Percentiles rank a stretch among this genome's conserved stretches.
phyloP scores from a whole-genome alignment of 108 stramenopile genomes.

The Stephanodiscus triporus region DNA sequence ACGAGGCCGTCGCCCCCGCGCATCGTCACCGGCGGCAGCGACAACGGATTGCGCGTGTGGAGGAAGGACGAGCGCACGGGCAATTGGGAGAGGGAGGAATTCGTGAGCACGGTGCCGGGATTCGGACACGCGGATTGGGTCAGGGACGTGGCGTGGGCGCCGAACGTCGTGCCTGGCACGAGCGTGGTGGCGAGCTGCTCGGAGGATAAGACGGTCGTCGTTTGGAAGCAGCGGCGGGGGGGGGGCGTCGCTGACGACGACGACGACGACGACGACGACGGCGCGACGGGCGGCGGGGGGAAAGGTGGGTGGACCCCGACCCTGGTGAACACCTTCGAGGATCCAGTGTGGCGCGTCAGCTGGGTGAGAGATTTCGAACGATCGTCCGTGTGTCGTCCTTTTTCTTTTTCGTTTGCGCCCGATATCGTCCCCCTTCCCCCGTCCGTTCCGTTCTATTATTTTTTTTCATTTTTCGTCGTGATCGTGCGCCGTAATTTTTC shows the following conservation, averaged over 20 bases:
- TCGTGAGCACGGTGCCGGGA: constrained; percentile 28
- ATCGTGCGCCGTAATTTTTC: too few relatives aligned
- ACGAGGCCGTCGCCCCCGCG: constrained; percentile 51
- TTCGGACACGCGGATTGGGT: constrained; percentile 92
- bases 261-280: background rate
- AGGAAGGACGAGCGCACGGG: constrained; percentile 45
- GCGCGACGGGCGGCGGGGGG: constrained; percentile 12
- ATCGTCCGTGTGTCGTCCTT: too few relatives aligned
- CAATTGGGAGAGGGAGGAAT: constrained; percentile 70
- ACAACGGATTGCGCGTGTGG: constrained; percentile 95
- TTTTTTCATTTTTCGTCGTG: too few relatives aligned
- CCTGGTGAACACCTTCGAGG: constrained; percentile 82
- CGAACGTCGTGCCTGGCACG: constrained; percentile 84
- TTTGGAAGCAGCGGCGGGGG: constrained; percentile 98
- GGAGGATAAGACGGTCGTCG: constrained; percentile 92
- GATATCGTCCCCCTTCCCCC: too few relatives aligned
- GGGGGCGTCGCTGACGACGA: constrained; percentile 13
- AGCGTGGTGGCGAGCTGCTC: constrained; percentile 92
- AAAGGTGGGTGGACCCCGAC: constrained; percentile 74
- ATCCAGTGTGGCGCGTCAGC: constrained; percentile 97
- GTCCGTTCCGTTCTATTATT: too few relatives aligned
- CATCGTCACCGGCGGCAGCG: constrained; percentile 96
- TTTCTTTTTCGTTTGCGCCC: too few relatives aligned
- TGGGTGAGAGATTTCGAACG: constrained; percentile 53
- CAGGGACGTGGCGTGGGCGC: constrained; percentile 98